Evolutionary conservation across 2,329 filamentous ascomycete genomes (phyloP).

Genomic region (Coccinonectria pachysandricola): DNA sequence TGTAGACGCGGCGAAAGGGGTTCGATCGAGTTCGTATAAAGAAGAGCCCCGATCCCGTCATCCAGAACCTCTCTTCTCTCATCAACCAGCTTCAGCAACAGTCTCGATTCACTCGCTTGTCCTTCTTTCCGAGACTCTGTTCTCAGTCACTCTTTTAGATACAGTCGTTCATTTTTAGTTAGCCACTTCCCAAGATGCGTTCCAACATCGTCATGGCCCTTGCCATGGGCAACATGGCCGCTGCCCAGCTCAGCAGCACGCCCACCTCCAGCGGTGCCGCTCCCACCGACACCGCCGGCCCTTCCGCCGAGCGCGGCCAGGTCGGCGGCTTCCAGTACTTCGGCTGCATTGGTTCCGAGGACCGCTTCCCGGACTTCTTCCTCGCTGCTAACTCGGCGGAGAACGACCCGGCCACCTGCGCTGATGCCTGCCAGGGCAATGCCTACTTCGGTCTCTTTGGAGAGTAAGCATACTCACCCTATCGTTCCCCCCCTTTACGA

Average conservation of each 20-base stretch:
- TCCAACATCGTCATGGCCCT: conserved; percentile 20
- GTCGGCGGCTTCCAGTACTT: conserved; percentile 13
- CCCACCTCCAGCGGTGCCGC: conserved; percentile 1
- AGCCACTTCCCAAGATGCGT: conserved; percentile 25
- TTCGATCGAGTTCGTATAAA: too few species aligned
- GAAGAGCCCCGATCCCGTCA: conserved; percentile 12
- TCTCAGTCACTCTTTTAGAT: conserved; percentile 17
- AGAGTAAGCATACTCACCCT: conserved; percentile 15
- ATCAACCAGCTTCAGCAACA: conserved; percentile 15
- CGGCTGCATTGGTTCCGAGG: conserved; percentile 19
- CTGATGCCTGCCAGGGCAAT: conserved; percentile 12
- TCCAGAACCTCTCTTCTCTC: conserved; percentile 4
- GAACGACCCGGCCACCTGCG: conserved; percentile 13
- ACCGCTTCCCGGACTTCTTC: conserved; percentile 19
- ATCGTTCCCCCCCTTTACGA: too few species aligned
- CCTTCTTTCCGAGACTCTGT: conserved; percentile 17
- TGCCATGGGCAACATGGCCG: conserved; percentile 21
- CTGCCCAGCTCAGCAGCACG: conserved; percentile 12
- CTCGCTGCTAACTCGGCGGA: conserved; percentile 5
- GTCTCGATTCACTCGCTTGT: conserved; percentile 24
- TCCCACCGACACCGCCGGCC: conserved; percentile 3
- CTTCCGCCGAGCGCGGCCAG: conserved; percentile 4
- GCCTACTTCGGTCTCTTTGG: conserved; percentile 17
- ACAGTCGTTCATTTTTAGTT: too few species aligned
- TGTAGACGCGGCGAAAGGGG: too few species aligned